Base-by-base conservation (phyloP, 805 yeast genomes). In the Candida hispaniensis region DNA sequence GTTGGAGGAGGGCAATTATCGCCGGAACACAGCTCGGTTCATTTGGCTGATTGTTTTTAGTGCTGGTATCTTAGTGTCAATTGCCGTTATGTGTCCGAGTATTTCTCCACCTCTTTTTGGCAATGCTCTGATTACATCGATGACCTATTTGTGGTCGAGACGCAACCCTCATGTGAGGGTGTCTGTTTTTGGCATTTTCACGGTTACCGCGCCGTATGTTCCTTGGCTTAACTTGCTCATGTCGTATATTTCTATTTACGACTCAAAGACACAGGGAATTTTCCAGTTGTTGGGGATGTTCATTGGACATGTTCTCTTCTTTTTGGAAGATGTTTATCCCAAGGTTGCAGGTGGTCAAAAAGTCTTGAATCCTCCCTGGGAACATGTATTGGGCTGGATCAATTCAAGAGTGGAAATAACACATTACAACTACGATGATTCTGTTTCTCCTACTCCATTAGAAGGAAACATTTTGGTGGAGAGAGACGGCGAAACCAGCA, bases 91-190 rank as follows among this genome's bases (percentile, higher is more conserved):
- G n/a, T 41, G 49, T 7, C 44, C 45, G 21, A 30, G 49, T 7
- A 45, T 49, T 19, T 49, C 56, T 15, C 30, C 62, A 11, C 48
- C 50, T 16, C 44, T 63, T 29, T 43, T 63, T 16, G 70, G 72
- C 3, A 49, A 58, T 2, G 48, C 58, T 12, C 51, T 73, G 16
- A 38, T 56, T 5, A 43, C 48, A 19, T 48, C 58, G 5, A 41
- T 71, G 26, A 46, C 62, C 6, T 71, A 66, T 43, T 51, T 71
- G 17, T 62, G 71, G 64, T 59, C 73, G 3, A 55, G 71, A 17
- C 59, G 63, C 12, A 58, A 62, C 39, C 69, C 71, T 3, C 58
- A 59, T 20, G 53, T 55, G 10, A 54, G 56, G 20, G 44, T 69
- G 12, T 46, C 59, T 4, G 41, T 68, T 18, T 44, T 68, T 41